Percentiles rank a stretch among this genome's conserved stretches.
These are phyloP conservation scores for Kernera saxatilis DNA, from an alignment of 345 rosid species.

Conservation along the genomic window DNA sequence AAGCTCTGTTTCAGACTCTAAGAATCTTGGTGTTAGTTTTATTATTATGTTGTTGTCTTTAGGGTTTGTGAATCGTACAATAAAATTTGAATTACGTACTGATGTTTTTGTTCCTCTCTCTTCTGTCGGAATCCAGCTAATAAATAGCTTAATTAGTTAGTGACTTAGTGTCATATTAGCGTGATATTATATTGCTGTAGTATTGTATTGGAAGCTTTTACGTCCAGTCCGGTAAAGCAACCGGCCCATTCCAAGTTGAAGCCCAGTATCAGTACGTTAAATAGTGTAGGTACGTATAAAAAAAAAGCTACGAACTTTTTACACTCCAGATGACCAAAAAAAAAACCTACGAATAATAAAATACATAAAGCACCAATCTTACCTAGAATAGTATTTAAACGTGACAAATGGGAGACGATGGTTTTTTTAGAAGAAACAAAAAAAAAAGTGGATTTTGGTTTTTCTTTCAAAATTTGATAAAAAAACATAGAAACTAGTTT, in stretches of 20 bases:
- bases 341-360: too few species aligned
- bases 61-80: conserved; percentile 24
- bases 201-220: not conserved
- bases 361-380: too few species aligned
- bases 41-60: not conserved
- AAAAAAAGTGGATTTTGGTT: too few species aligned
- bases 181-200: too few species aligned
- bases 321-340: too few species aligned
- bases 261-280: not conserved
- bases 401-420: too few species aligned
- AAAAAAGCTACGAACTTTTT: too few species aligned
- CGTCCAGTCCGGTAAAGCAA: not conserved
- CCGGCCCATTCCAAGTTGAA: not conserved
- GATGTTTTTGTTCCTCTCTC: not conserved
- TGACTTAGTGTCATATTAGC: not conserved
- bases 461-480: too few species aligned
- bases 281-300: too few species aligned
- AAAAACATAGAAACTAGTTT: too few species aligned
- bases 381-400: too few species aligned
- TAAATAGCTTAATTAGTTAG: not conserved
- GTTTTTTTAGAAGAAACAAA: too few species aligned
- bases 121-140: not conserved
- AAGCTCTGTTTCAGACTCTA: not conserved
- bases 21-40: conserved; percentile 2
- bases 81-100: conserved; percentile 11